Conservation (phyloP, 495 filamentous ascomycete genomes). For the Hyaloscypha finlandica region DNA sequence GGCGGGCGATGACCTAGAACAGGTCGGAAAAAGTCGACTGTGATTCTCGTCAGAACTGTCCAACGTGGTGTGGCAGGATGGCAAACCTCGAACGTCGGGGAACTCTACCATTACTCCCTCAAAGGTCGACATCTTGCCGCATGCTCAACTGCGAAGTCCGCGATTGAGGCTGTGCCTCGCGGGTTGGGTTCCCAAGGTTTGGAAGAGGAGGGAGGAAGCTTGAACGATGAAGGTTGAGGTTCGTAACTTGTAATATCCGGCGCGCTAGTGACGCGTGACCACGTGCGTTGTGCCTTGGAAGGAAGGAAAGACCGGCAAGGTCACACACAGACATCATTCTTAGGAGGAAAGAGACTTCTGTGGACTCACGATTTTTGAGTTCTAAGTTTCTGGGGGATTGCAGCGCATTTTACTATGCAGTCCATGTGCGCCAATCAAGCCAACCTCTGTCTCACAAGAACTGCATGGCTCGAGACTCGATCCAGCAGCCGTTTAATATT, state of each 20-base stretch:
- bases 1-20: conserved; percentile 58
- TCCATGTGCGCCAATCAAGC: background rate
- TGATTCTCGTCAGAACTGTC: conserved; percentile 6
- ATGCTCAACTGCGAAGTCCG: background rate
- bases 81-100: conserved; percentile 63
- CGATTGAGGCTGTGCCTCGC: background rate
- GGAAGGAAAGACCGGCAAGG: no score
- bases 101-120: conserved; percentile 72
- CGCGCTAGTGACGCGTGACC: background rate
- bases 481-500: no score
- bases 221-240: background rate
- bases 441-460: no score
- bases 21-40: conserved; percentile 81
- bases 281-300: background rate
- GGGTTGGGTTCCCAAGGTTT: background rate
- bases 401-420: background rate
- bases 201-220: background rate
- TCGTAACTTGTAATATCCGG: background rate
- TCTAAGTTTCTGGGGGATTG: no score
- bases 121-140: conserved; percentile 72
- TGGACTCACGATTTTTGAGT: no score
- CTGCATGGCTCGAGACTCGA: no score
- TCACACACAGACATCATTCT: no score
- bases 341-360: no score
- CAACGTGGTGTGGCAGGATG: background rate